Evolutionary conservation across 345 rosid species (phyloP), one percentile per base, ranked within the genome.

Genomic region (Moricandia moricandioides): DNA sequence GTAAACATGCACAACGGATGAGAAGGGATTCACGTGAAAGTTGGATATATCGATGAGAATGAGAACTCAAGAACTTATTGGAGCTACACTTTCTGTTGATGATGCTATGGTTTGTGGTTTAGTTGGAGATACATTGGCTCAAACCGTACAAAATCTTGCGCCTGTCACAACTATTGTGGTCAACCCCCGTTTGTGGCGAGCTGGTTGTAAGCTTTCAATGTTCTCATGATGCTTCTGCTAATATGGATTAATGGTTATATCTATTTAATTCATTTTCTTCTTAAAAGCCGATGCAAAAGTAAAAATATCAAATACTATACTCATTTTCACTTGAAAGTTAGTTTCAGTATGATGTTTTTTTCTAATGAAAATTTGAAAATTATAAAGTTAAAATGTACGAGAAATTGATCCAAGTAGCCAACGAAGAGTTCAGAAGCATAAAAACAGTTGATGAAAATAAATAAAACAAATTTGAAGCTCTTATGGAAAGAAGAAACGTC

Each of bases 381-480:
- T 65, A 27, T 27, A 27, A 27, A 3, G n/a, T 45, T 74, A 74
- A 66, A 82, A 87, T 83, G 93, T 93, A 93, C 10, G 95, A 89
- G 85, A 89, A 93, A 77, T 96, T 95, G 5, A 91, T 95, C 74
- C 93, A 89, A 84, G 91, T 91, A 40, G 98, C 98, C 5, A 86
- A 76, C n/a, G 97, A 93, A 40, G 98, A 96, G 21, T 96, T 93
- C 11, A 93, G 96, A 54, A 89, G 97, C 65, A 90, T 93, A 62
- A 84, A 97, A 79, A 90, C 98, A 6, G 91, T 90, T 91, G 73
- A 89, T 91, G 92, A 74, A 89, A 31, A 83, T 89, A 34, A 89
- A 93, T 74, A 66, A 74, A 84, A 70, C 73, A 90, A 89, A 83
- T 89, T 95, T 18, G 97, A 89, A 78, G 93, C 88, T 39, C 95